Evolutionary conservation across 2,329 filamentous ascomycete species (phyloP).

Genomic region (Aschersonia sp.): DNA sequence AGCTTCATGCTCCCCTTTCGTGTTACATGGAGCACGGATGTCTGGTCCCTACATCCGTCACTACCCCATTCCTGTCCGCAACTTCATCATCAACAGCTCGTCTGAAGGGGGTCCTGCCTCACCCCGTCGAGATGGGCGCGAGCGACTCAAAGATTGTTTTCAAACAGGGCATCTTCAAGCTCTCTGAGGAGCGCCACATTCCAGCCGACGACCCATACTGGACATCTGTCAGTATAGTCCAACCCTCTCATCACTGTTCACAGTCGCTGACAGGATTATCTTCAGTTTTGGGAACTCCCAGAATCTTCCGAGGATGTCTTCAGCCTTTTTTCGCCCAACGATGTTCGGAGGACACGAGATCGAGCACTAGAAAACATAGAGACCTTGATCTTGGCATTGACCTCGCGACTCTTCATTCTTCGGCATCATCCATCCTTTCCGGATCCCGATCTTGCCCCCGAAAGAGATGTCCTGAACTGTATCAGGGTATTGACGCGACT

Average conservation of each 20-base stretch:
- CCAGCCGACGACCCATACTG: constrained; percentile 82
- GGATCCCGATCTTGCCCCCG: constrained; percentile 68
- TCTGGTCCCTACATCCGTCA: neutral
- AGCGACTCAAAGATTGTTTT: constrained; percentile 98
- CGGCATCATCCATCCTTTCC: constrained; percentile 86
- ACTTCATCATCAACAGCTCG: constrained; percentile 6
- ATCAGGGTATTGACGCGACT: constrained; percentile 80
- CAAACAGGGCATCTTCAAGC: constrained; percentile 93
- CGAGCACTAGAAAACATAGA: constrained; percentile 76
- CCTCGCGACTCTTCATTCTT: constrained; percentile 67
- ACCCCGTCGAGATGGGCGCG: constrained; percentile 58
- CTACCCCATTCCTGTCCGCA: neutral
- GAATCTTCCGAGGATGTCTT: constrained; percentile 95
- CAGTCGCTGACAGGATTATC: neutral
- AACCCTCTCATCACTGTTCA: neutral
- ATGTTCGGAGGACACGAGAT: constrained; percentile 80
- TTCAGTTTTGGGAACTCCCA: constrained; percentile 89
- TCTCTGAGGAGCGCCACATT: constrained; percentile 85
- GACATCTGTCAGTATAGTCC: constrained; percentile 55
- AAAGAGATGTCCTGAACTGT: constrained; percentile 87
- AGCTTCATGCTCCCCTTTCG: neutral
- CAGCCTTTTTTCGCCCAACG: constrained; percentile 78
- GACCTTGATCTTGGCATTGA: constrained; percentile 70
- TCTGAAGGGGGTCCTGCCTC: constrained; percentile 10
- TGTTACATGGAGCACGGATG: neutral